A percentile compares a stretch with the other conserved stretches of the same genome.
Conservation (phyloP, 2,329 filamentous ascomycete species). For the Coniella lustricola region DNA sequence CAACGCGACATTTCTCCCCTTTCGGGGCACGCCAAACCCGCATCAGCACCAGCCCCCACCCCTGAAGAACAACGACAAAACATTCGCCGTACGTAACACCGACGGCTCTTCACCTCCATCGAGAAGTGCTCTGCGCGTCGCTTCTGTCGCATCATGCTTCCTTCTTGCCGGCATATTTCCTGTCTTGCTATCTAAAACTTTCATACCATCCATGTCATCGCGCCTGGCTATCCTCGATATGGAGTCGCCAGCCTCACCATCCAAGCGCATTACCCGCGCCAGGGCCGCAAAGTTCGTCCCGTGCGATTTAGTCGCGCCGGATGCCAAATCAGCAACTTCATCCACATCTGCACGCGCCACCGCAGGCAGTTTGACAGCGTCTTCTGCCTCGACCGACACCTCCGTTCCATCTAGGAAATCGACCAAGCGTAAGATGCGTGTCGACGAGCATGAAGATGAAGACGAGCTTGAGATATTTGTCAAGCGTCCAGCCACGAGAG, state of each 20-base stretch:
- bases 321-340: slow-evolving; percentile 28
- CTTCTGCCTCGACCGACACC: slow-evolving; percentile 25
- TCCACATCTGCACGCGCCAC: slow-evolving; percentile 32
- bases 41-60: too few relatives aligned
- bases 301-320: slow-evolving; percentile 8
- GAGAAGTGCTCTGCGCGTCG: too few relatives aligned
- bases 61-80: too few relatives aligned
- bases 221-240: slow-evolving; percentile 12
- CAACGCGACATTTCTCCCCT: too few relatives aligned
- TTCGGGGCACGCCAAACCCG: background rate
- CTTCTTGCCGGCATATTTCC: too few relatives aligned
- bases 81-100: too few relatives aligned
- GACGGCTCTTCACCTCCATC: too few relatives aligned
- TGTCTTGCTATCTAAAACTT: too few relatives aligned
- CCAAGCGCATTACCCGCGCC: slow-evolving; percentile 26
- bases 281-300: slow-evolving; percentile 33
- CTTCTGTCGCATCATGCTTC: too few relatives aligned
- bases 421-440: slow-evolving; percentile 46
- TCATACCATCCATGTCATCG: too few relatives aligned
- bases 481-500: slow-evolving; percentile 33
- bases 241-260: slow-evolving; percentile 21
- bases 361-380: slow-evolving; percentile 22
- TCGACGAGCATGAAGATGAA: slow-evolving; percentile 47
- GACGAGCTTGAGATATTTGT: slow-evolving; percentile 31
- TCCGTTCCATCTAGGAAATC: slow-evolving; percentile 23